These are phyloP conservation scores for Phialophora tarda DNA, from an alignment of 2,329 filamentous ascomycete species.

Conservation along the genomic window DNA sequence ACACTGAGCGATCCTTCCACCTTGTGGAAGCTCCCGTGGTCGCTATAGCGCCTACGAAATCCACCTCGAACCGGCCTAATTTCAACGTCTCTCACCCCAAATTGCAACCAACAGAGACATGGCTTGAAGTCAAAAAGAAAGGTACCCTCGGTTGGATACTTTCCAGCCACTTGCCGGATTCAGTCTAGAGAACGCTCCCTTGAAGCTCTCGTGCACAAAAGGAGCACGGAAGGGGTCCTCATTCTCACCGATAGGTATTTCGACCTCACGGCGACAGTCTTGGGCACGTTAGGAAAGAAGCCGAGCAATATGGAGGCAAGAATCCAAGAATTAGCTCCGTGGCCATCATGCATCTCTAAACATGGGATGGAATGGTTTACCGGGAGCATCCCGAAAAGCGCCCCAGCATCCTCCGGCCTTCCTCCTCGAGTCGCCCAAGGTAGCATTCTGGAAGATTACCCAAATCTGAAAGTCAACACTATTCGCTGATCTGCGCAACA, in stretches of 20 bases:
- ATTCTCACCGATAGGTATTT: not conserved
- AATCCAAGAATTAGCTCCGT: not conserved
- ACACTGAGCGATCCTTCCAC: not conserved
- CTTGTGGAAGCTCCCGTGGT: not conserved
- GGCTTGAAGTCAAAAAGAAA: not conserved
- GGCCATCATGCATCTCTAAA: not conserved
- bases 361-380: not conserved
- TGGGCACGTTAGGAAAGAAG: not conserved
- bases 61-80: constrained; percentile 4
- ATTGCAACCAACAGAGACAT: not conserved
- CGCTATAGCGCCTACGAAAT: not conserved
- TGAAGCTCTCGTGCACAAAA: not conserved
- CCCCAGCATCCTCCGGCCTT: not conserved
- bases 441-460: constrained; percentile 33
- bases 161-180: not conserved
- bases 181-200: not conserved
- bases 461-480: constrained; percentile 4
- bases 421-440: not conserved
- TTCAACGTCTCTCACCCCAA: constrained; percentile 3
- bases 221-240: constrained; percentile 1
- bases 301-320: not conserved
- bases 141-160: not conserved
- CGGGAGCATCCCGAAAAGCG: not conserved
- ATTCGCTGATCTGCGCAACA: constrained; percentile 1
- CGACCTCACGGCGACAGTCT: not conserved